Conservation (phyloP, 805 yeast genomes). For the Candida jianshihensis region DNA sequence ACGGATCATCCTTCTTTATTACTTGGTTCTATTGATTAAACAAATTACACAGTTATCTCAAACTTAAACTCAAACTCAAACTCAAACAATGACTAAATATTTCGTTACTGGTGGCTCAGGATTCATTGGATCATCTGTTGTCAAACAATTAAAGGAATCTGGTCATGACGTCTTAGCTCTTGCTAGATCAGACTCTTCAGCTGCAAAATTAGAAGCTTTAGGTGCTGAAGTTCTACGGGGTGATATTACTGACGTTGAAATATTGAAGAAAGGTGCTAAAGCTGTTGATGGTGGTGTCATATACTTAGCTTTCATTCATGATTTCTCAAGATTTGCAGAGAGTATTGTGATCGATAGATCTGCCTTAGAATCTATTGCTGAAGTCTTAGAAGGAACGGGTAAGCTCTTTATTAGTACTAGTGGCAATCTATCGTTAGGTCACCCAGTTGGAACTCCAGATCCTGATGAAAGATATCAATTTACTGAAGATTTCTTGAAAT, state of each 20-base stretch:
- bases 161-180: constrained; percentile 26
- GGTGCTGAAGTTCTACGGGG: constrained; percentile 27
- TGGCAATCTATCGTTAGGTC: constrained; percentile 11
- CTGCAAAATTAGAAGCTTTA: constrained; percentile 17
- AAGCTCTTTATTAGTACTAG: constrained; percentile 21
- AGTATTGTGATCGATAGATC: constrained; percentile 18
- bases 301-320: constrained; percentile 32
- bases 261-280: constrained; percentile 22
- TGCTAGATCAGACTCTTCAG: constrained; percentile 27
- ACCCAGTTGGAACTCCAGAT: not conserved
- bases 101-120: constrained; percentile 34
- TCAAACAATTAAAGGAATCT: constrained; percentile 14
- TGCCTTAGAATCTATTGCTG: constrained; percentile 18
- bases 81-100: constrained; percentile 19
- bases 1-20: too few relatives aligned
- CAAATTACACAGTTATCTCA: too few relatives aligned
- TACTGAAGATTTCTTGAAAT: constrained; percentile 3
- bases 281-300: constrained; percentile 29
- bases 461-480: not conserved
- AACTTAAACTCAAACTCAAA: too few relatives aligned
- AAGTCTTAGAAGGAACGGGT: constrained; percentile 22
- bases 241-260: constrained; percentile 22
- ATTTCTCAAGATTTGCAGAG: constrained; percentile 19
- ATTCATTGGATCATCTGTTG: constrained; percentile 23
- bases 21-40: too few relatives aligned